Evolutionary conservation across 108 stramenopile genomes (phyloP).

Genomic region (Nitzschia inconspicua): DNA sequence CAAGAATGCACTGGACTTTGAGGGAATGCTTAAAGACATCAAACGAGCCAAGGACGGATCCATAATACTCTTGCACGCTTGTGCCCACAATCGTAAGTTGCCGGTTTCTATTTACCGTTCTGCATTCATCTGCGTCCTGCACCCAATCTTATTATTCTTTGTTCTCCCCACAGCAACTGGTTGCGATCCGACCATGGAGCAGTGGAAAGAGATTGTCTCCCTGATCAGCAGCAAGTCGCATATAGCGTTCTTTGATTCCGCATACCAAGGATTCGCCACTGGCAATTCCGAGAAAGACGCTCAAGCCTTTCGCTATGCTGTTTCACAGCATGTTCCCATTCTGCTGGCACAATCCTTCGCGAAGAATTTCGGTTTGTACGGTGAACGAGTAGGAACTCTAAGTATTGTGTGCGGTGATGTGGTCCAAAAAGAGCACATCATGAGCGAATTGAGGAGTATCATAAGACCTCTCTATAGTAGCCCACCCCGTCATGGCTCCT

Average conservation of each 20-base stretch:
- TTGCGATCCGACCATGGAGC: slow-evolving; percentile 82
- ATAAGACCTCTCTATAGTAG: slow-evolving; percentile 91
- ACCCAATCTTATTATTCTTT: background rate
- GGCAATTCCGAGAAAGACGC: slow-evolving; percentile 91
- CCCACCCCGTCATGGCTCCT: slow-evolving; percentile 87
- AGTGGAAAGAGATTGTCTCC: slow-evolving; percentile 80
- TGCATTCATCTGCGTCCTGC: background rate
- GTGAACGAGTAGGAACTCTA: slow-evolving; percentile 87
- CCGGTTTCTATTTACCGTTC: background rate
- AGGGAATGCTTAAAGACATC: slow-evolving; percentile 74
- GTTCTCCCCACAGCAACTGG: slow-evolving; percentile 28
- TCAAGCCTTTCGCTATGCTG: slow-evolving; percentile 75
- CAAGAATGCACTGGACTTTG: slow-evolving; percentile 70
- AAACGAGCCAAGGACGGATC: slow-evolving; percentile 54
- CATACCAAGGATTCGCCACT: slow-evolving; percentile 95
- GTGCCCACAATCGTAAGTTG: slow-evolving; percentile 89
- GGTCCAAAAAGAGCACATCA: slow-evolving; percentile 68
- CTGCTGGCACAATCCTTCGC: slow-evolving; percentile 86
- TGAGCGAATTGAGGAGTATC: slow-evolving; percentile 78
- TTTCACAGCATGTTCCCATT: slow-evolving; percentile 75
- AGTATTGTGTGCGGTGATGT: slow-evolving; percentile 61
- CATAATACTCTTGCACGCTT: slow-evolving; percentile 90
- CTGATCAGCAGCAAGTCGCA: slow-evolving; percentile 65
- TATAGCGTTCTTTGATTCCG: slow-evolving; percentile 86
- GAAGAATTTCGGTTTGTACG: slow-evolving; percentile 97